A percentile compares a stretch with the other conserved stretches of the same genome.
phyloP scores from a whole-genome alignment of 2,329 filamentous ascomycete genomes.

The Diaporthe helianthi region DNA sequence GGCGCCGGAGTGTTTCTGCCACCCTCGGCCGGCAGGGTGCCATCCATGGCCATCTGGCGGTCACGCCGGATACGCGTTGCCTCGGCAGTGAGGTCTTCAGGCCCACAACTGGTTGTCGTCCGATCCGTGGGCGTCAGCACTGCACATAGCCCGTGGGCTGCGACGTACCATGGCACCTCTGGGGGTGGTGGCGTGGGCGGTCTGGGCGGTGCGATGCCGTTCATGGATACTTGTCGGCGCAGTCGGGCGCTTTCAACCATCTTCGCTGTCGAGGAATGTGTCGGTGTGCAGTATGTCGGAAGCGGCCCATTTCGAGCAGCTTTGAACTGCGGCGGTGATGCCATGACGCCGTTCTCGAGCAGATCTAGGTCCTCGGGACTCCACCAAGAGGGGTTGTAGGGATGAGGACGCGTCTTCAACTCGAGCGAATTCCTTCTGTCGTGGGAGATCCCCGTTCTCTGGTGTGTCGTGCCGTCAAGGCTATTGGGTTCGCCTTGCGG shows the following conservation, averaged over 20 bases:
- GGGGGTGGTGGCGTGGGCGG: slow-evolving; percentile 74
- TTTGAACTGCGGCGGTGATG: slow-evolving; percentile 56
- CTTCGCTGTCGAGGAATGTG: slow-evolving; percentile 85
- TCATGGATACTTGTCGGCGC: slow-evolving; percentile 67
- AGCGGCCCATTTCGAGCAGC: slow-evolving; percentile 63
- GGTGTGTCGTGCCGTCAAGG: slow-evolving; percentile 65
- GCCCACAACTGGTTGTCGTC: slow-evolving; percentile 76
- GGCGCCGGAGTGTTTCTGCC: slow-evolving; percentile 40
- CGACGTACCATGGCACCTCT: slow-evolving; percentile 84
- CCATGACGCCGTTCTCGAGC: slow-evolving; percentile 67
- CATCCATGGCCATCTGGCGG: slow-evolving; percentile 60
- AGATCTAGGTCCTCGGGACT: slow-evolving; percentile 68
- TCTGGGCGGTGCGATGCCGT: slow-evolving; percentile 51
- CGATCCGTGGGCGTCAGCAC: slow-evolving; percentile 79
- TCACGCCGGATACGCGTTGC: slow-evolving; percentile 70
- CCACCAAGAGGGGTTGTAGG: slow-evolving; percentile 79
- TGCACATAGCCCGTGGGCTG: slow-evolving; percentile 83
- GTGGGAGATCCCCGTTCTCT: slow-evolving; percentile 53
- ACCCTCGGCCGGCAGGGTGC: slow-evolving; percentile 39
- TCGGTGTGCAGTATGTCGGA: slow-evolving; percentile 85
- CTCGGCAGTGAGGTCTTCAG: slow-evolving; percentile 79
- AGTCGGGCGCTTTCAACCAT: slow-evolving; percentile 73
- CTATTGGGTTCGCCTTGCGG: slow-evolving; percentile 52
- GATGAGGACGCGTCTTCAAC: slow-evolving; percentile 43
- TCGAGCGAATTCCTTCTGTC: slow-evolving; percentile 43